Percentiles rank a stretch among this genome's conserved stretches.
Evolutionary conservation across 164 flowering plant species (phyloP).

Genomic region (Stephania yunnanensis): DNA sequence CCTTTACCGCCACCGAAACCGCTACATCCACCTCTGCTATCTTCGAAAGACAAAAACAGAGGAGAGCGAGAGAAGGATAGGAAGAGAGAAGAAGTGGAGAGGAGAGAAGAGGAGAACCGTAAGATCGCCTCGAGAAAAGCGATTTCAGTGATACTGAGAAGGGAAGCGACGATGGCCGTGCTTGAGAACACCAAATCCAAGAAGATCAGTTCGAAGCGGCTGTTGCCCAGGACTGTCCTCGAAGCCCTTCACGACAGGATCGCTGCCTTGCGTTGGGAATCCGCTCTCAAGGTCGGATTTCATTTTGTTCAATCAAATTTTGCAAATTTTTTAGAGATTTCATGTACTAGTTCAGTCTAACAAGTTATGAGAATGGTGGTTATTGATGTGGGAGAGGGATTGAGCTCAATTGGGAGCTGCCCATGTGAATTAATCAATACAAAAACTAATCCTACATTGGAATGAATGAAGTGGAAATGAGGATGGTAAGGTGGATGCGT

Average conservation of each 20-base stretch:
- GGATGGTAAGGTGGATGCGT: too few species aligned
- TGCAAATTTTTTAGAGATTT: background rate
- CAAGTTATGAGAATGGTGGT: too few species aligned
- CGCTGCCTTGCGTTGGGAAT: slow-evolving; percentile 86
- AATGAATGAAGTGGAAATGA: too few species aligned
- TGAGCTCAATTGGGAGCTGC: too few species aligned
- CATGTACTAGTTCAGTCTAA: background rate
- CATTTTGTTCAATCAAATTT: background rate
- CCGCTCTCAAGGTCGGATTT: slow-evolving; percentile 76
- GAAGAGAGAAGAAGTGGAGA: slow-evolving; percentile 43
- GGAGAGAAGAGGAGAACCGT: slow-evolving; percentile 64
- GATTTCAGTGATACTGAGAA: slow-evolving; percentile 63
- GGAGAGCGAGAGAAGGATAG: slow-evolving; percentile 18
- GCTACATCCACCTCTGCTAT: background rate
- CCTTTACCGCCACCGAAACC: background rate
- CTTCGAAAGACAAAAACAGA: background rate
- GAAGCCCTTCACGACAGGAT: slow-evolving; percentile 92
- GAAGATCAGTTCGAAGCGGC: slow-evolving; percentile 59
- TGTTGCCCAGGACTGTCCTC: slow-evolving; percentile 77
- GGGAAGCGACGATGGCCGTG: slow-evolving; percentile 85
- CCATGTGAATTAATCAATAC: too few species aligned
- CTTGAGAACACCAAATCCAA: slow-evolving; percentile 59
- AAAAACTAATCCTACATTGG: too few species aligned
- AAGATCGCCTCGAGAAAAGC: slow-evolving; percentile 89
- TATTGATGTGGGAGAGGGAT: too few species aligned